Conservation (phyloP, 2,329 filamentous ascomycete genomes). For the Penicillium sp. region DNA sequence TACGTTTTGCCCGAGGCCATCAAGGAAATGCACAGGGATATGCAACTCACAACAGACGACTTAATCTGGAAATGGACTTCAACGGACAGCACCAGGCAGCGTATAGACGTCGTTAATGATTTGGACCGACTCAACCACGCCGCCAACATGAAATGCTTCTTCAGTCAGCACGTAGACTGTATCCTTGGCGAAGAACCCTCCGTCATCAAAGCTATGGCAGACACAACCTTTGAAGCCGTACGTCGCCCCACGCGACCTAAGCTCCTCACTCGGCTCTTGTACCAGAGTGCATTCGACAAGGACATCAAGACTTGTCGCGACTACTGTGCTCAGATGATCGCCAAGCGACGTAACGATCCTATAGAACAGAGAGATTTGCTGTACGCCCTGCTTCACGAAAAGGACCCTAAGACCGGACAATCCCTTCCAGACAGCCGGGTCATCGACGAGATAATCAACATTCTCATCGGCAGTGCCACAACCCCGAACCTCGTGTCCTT, state of each 20-base stretch:
- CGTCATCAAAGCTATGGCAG: constrained; percentile 48
- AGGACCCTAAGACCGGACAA: constrained; percentile 54
- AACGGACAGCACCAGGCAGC: constrained; percentile 25
- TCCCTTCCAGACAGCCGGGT: constrained; percentile 52
- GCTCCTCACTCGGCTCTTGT: constrained; percentile 47
- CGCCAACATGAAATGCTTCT: constrained; percentile 44
- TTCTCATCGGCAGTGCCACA: constrained; percentile 60
- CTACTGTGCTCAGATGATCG: constrained; percentile 51
- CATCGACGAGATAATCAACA: constrained; percentile 60
- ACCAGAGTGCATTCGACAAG: constrained; percentile 47
- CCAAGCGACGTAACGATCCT: constrained; percentile 47
- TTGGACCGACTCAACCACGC: constrained; percentile 50
- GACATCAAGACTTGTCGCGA: constrained; percentile 48
- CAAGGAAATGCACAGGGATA: constrained; percentile 39
- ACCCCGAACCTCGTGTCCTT: constrained; percentile 60
- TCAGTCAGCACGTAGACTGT: constrained; percentile 44
- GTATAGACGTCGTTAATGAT: constrained; percentile 42
- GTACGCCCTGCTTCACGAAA: constrained; percentile 50
- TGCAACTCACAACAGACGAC: constrained; percentile 44
- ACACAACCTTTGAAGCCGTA: constrained; percentile 49
- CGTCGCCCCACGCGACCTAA: constrained; percentile 47
- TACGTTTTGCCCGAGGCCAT: constrained; percentile 38
- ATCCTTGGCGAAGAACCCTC: constrained; percentile 43
- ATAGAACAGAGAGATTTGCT: constrained; percentile 54
- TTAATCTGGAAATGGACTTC: constrained; percentile 46